Evolutionary conservation across 208 protist genomes (phyloP), one percentile per base, ranked within the genome.

Genomic region (Acanthamoeba triangularis): DNA sequence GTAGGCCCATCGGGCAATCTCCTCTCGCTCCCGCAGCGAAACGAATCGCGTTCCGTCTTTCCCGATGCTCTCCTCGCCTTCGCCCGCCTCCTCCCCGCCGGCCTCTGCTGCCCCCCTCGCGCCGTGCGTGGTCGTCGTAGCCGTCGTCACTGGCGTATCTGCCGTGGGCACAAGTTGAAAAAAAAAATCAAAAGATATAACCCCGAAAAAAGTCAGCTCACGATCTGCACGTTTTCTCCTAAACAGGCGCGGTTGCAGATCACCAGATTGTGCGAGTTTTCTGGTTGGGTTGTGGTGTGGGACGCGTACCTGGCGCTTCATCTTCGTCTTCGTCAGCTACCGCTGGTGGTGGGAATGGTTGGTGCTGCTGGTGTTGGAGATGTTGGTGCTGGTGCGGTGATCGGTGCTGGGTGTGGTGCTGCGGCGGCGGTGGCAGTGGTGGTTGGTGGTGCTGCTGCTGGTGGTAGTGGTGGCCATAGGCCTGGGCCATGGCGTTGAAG

Each of bases 1-100:
- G 23, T 96, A 96, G 0, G 95, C 95, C 20, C 76, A 91, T 90
- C 85, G 63, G 4, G 95, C 95, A 35, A 96, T 87, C 30, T 96
- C 92, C 72, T 96, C 95, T 23, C 95, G 74, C 69, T 96, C 92
- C 52, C 93, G 87, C 0, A 96, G 33, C 37, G 72, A 67, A 52
- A 63, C 59, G 23, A 61, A 30, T 54, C 72, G 52, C 16, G 78
- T 47, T 67, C 63, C 82, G 69, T 41, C 47, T 11, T 41, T 63
- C 18, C 67, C 49, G 54, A 65, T 59, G 8, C 7, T 28, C 47
- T 80, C 41, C 44, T 94, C 90, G 20, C 44, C 59, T 49, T 33
- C 59, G 41, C 87, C 35, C 23, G 14, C 76, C 47, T 74, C 23
- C 56, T 63, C 72, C 56, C 52, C 33, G 52, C 61, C 14, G 10